Percentiles rank a stretch among this genome's conserved stretches.
These are phyloP conservation scores for Starmerella apis DNA, from an alignment of 805 yeast species.

Conservation along the genomic window DNA sequence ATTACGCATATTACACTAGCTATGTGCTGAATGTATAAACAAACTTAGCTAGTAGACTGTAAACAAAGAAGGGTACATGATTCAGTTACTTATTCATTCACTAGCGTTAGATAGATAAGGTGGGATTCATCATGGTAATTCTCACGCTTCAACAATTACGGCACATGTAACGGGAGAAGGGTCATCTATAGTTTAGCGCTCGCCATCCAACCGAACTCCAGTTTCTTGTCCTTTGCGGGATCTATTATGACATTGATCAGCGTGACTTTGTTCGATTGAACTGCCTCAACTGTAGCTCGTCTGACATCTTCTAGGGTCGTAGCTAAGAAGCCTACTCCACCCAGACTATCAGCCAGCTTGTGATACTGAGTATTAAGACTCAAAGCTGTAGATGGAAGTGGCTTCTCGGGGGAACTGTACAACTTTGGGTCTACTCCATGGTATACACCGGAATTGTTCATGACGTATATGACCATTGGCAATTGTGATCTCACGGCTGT, in stretches of 20 bases:
- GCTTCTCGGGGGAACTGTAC: slow-evolving; percentile 24
- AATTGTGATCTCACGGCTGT: slow-evolving; percentile 48
- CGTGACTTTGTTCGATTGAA: slow-evolving; percentile 34
- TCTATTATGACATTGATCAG: slow-evolving; percentile 54
- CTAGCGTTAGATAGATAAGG: too few relatives aligned
- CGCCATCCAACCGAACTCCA: slow-evolving; percentile 64
- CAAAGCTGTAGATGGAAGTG: slow-evolving; percentile 51
- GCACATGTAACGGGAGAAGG: background rate
- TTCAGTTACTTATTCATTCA: too few relatives aligned
- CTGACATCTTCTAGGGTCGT: slow-evolving; percentile 36
- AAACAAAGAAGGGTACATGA: too few relatives aligned
- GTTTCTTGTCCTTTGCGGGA: slow-evolving; percentile 44
- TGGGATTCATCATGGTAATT: too few relatives aligned
- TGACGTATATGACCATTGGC: slow-evolving; percentile 49
- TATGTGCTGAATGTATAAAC: too few relatives aligned
- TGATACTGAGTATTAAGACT: slow-evolving; percentile 50
- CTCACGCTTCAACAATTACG: too few relatives aligned
- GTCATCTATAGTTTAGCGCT: slow-evolving; percentile 31
- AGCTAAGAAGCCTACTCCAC: slow-evolving; percentile 45
- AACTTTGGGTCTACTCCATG: slow-evolving; percentile 43
- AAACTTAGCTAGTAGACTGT: too few relatives aligned
- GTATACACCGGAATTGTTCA: slow-evolving; percentile 66
- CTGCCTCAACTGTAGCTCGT: slow-evolving; percentile 31
- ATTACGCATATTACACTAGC: too few relatives aligned
- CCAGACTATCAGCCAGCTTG: slow-evolving; percentile 44